Percentiles rank a stretch among this genome's conserved stretches.
phyloP scores from a whole-genome alignment of 1,284 basidiomycete species.

The Garcileccinum viscosum region DNA sequence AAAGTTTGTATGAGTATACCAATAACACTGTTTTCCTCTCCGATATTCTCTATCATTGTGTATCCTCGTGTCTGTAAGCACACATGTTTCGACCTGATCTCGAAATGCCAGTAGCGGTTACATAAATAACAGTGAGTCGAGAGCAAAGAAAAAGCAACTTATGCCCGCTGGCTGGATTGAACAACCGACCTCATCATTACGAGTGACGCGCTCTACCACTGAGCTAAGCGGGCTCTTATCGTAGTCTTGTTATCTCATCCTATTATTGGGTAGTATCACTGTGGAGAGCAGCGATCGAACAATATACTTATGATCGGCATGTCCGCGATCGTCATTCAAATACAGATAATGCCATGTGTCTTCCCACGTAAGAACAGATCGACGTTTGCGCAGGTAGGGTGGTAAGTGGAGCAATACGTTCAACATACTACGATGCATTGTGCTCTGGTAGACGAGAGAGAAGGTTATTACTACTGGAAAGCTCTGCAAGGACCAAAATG shows the following conservation, averaged over 20 bases:
- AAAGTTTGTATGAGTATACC: neutral
- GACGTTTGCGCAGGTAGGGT: neutral
- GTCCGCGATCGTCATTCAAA: neutral
- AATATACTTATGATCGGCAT: neutral
- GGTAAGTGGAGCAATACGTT: neutral
- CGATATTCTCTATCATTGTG: neutral
- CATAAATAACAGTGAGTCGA: neutral
- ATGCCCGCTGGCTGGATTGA: constrained; percentile 48
- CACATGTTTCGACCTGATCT: neutral
- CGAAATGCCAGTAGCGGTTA: neutral
- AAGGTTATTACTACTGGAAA: neutral
- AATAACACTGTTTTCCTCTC: neutral
- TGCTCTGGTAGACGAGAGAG: neutral
- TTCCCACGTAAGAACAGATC: neutral
- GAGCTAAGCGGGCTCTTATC: constrained; percentile 37
- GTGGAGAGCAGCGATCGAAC: no score
- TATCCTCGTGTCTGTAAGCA: neutral
- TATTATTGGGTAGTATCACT: neutral
- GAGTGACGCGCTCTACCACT: constrained; percentile 63
- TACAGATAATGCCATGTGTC: neutral
- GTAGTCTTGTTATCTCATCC: neutral
- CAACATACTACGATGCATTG: neutral
- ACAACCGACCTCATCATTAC: constrained; percentile 55
- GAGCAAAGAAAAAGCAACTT: neutral
- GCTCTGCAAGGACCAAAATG: neutral